Conservation (phyloP, 345 rosid species). For the Toxicodendron radicans region DNA sequence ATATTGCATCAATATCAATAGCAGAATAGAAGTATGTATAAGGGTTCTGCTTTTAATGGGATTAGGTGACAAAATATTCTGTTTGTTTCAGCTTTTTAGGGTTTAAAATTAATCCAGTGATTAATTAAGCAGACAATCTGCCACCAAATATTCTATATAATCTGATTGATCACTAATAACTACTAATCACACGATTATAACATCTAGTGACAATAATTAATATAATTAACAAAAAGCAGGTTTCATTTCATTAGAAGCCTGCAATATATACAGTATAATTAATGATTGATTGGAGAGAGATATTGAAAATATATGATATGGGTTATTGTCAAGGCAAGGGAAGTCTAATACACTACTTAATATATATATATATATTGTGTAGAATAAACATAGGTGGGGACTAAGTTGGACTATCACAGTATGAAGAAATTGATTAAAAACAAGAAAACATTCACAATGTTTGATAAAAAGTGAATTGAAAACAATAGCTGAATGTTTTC, state of each 20-base stretch:
- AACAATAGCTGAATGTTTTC: conserved; percentile 28
- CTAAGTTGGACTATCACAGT: conserved; percentile 23
- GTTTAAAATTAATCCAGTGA: not conserved
- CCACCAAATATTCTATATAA: not conserved
- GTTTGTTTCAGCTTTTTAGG: conserved; percentile 5
- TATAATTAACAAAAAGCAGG: not conserved
- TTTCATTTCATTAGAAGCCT: not conserved
- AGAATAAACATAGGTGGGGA: conserved; percentile 26
- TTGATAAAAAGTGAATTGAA: conserved; percentile 20
- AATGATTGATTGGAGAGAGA: conserved; percentile 40
- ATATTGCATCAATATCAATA: no score
- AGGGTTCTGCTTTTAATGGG: no score
- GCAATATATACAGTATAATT: not conserved
- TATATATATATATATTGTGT: not conserved
- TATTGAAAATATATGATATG: not conserved
- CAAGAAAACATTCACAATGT: conserved; percentile 8
- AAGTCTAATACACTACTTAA: no score
- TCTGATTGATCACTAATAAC: not conserved
- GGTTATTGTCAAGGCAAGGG: no score
- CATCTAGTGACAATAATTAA: no score
- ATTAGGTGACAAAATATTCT: not conserved
- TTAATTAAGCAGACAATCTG: not conserved
- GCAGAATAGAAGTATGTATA: no score
- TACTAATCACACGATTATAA: not conserved
- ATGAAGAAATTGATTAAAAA: conserved; percentile 6